phyloP scores from a whole-genome alignment of 2,329 filamentous ascomycete species.

The Hypoxylon sp. region DNA sequence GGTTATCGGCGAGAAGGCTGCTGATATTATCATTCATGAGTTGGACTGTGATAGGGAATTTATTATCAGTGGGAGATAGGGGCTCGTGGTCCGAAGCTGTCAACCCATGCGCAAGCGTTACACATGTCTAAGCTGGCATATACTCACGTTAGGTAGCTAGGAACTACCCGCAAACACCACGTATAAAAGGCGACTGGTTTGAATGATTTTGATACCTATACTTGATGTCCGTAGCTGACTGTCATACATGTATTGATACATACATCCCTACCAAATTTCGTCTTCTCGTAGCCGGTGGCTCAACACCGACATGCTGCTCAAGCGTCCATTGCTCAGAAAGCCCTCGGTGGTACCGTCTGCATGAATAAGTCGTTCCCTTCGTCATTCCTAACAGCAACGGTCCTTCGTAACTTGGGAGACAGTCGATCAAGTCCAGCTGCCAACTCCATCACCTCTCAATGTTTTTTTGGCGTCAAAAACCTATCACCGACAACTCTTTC shows the following conservation, averaged over 20 bases:
- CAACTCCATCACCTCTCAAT: neutral
- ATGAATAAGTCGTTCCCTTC: constrained; percentile 26
- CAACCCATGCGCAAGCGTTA: neutral
- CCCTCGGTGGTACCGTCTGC: neutral
- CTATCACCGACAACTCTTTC: constrained; percentile 4
- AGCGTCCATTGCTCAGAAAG: constrained; percentile 7
- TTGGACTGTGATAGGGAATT: no score
- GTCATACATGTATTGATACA: constrained; percentile 37
- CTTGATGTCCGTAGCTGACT: constrained; percentile 16
- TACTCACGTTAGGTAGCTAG: neutral
- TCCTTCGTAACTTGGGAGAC: no score
- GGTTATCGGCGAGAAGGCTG: constrained; percentile 4
- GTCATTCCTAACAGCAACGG: constrained; percentile 15
- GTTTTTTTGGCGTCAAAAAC: constrained; percentile 4
- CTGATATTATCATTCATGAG: constrained; percentile 9
- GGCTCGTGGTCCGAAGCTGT: no score
- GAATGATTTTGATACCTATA: constrained; percentile 22
- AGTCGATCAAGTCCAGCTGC: constrained; percentile 10
- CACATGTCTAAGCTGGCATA: neutral
- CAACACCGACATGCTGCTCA: constrained; percentile 4
- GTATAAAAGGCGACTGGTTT: constrained; percentile 4
- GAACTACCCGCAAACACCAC: neutral
- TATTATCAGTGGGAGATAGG: no score
- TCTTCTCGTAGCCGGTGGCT: constrained; percentile 5
- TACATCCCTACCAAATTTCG: constrained; percentile 29